A percentile compares a stretch with the other conserved stretches of the same genome.
These are phyloP conservation scores for Talaromyces sp. DNA, from an alignment of 2,329 filamentous ascomycete species.

Conservation along the genomic window DNA sequence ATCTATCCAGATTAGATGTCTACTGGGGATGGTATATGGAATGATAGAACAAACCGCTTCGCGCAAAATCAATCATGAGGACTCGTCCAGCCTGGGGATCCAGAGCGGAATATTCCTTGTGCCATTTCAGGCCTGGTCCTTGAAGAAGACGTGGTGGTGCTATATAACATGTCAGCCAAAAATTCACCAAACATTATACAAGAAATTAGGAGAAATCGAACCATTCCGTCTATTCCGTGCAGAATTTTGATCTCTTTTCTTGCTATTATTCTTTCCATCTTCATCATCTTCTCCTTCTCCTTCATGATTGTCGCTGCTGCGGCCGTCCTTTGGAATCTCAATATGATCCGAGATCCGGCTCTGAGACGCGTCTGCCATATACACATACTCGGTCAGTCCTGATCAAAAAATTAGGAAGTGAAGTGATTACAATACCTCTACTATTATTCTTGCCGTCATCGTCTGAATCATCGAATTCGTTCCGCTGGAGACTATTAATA, in stretches of 20 bases:
- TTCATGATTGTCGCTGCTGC: background rate
- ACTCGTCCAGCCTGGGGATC: conserved; percentile 38
- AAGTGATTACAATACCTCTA: background rate
- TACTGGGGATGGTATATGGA: background rate
- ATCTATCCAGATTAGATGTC: conserved; percentile 21
- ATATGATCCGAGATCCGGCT: conserved; percentile 12
- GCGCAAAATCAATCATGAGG: conserved; percentile 49
- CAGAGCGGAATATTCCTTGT: conserved; percentile 28
- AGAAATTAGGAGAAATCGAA: background rate
- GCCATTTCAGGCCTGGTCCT: conserved; percentile 31
- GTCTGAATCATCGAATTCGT: background rate
- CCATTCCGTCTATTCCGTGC: background rate
- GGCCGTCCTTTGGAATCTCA: background rate
- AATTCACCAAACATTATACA: background rate
- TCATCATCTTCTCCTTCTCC: background rate
- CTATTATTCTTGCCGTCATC: background rate
- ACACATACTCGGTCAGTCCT: background rate
- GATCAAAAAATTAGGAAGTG: background rate
- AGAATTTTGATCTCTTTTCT: background rate
- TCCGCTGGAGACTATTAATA: background rate
- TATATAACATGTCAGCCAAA: background rate
- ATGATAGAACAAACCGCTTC: conserved; percentile 21
- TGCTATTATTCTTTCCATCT: background rate
- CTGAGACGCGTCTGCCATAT: conserved; percentile 9
- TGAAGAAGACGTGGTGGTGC: conserved; percentile 11